Evolutionary conservation across 2,329 filamentous ascomycete species (phyloP).

Genomic region (Fusarium caatingaense): DNA sequence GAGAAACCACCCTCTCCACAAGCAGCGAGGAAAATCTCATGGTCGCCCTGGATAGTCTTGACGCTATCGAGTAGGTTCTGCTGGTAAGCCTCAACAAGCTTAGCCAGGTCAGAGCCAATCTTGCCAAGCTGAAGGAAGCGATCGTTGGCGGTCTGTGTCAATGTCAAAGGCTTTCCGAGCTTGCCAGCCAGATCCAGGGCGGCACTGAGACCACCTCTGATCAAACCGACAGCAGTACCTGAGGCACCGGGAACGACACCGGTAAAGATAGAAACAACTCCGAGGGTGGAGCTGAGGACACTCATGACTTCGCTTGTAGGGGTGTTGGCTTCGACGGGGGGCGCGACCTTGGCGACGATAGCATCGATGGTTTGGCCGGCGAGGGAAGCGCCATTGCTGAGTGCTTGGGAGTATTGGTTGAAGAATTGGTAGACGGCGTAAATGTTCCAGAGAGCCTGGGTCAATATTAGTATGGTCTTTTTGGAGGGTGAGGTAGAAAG

Average conservation of each 20-base stretch:
- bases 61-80: slow-evolving; percentile 21
- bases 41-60: slow-evolving; percentile 19
- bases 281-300: background rate
- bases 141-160: slow-evolving; percentile 5
- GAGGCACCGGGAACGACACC: background rate
- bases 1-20: slow-evolving; percentile 18
- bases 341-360: slow-evolving; percentile 22
- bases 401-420: slow-evolving; percentile 22
- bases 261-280: slow-evolving; percentile 1
- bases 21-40: slow-evolving; percentile 6
- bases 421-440: slow-evolving; percentile 32
- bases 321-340: slow-evolving; percentile 12
- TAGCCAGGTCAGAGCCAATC: slow-evolving; percentile 4
- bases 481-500: rapidly evolving
- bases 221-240: background rate
- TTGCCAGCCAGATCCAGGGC: slow-evolving; percentile 16
- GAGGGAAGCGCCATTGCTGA: slow-evolving; percentile 23
- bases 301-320: slow-evolving; percentile 10
- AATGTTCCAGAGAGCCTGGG: slow-evolving; percentile 6
- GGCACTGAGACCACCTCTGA: background rate
- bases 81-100: slow-evolving; percentile 16
- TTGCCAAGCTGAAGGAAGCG: slow-evolving; percentile 13
- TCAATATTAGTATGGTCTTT: background rate
- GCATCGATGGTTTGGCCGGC: slow-evolving; percentile 19
- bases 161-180: slow-evolving; percentile 8